Conservation (phyloP, 1,284 basidiomycete species). For the Takashimella tepidaria region DNA sequence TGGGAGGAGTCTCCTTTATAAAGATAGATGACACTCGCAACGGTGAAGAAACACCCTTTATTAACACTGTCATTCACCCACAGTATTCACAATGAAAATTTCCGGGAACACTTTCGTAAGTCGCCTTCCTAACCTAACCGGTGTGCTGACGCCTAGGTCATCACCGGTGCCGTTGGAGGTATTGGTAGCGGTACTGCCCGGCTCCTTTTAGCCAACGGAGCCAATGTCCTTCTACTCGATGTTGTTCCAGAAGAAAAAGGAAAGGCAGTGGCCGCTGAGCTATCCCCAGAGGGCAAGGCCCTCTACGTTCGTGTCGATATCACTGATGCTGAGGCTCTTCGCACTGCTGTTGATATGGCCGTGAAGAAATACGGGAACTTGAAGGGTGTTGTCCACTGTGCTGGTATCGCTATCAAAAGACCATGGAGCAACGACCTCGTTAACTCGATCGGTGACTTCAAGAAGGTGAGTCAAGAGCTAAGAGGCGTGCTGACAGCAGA, state of each 20-base stretch:
- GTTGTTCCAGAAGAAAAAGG: constrained; percentile 30
- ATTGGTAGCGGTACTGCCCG: constrained; percentile 29
- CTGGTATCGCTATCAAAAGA: constrained; percentile 36
- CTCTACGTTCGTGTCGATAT: constrained; percentile 34
- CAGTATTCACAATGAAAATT: constrained; percentile 27
- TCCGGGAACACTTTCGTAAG: constrained; percentile 35
- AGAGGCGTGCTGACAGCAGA: constrained; percentile 13
- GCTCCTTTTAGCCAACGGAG: constrained; percentile 21
- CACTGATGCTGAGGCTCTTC: constrained; percentile 29
- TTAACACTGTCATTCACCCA: neutral
- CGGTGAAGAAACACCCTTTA: no score
- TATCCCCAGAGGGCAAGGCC: constrained; percentile 15
- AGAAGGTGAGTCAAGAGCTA: constrained; percentile 18
- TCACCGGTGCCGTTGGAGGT: constrained; percentile 35
- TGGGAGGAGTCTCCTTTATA: no score
- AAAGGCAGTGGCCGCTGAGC: constrained; percentile 15
- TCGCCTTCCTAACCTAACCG: neutral
- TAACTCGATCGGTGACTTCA: constrained; percentile 37
- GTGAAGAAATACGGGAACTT: constrained; percentile 27
- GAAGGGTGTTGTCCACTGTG: constrained; percentile 38
- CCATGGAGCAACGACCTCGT: constrained; percentile 38
- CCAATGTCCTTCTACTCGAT: constrained; percentile 32
- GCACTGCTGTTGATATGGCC: constrained; percentile 21
- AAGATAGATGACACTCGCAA: no score
- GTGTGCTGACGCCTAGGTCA: constrained; percentile 11